These are phyloP conservation scores for Lyophyllum decastes DNA, from an alignment of 768 basidiomycete genomes.

Conservation along the genomic window DNA sequence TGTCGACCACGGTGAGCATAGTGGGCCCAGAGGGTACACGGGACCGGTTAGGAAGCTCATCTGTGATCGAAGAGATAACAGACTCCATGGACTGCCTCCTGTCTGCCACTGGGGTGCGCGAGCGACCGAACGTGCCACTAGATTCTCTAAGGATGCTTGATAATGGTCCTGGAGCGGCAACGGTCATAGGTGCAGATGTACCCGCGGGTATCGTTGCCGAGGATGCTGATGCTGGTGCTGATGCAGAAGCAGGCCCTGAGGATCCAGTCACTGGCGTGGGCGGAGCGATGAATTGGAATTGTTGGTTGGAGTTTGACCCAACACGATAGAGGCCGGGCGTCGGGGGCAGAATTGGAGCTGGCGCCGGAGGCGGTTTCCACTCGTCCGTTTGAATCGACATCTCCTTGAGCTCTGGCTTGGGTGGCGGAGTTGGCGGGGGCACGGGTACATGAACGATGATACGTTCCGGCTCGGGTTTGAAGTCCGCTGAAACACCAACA, in stretches of 20 bases:
- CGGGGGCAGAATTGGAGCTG: conserved; percentile 33
- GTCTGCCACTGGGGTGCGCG: conserved; percentile 57
- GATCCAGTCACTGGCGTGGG: conserved; percentile 36
- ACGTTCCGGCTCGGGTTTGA: conserved; percentile 37
- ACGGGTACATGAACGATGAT: conserved; percentile 29
- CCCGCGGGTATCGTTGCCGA: conserved; percentile 29
- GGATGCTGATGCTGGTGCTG: conserved; percentile 24
- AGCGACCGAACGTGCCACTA: conserved; percentile 47
- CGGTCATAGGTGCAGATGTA: conserved; percentile 37
- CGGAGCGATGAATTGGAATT: conserved; percentile 69
- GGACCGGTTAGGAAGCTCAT: conserved; percentile 43
- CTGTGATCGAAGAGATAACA: conserved; percentile 51
- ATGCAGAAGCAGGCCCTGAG: conserved; percentile 20
- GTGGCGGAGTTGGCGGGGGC: conserved; percentile 32
- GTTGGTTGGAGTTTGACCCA: conserved; percentile 45
- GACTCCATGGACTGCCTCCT: conserved; percentile 76
- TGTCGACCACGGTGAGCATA: conserved; percentile 61
- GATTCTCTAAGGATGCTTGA: conserved; percentile 53
- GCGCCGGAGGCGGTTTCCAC: conserved; percentile 51
- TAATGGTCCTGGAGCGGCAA: conserved; percentile 31
- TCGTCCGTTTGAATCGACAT: conserved; percentile 82
- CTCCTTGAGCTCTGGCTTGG: conserved; percentile 70
- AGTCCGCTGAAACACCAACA: conserved; percentile 39
- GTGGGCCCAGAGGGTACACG: conserved; percentile 59
- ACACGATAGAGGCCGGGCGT: conserved; percentile 52